phyloP scores from a whole-genome alignment of 257 asterid species.

The Agastache rugosa region DNA sequence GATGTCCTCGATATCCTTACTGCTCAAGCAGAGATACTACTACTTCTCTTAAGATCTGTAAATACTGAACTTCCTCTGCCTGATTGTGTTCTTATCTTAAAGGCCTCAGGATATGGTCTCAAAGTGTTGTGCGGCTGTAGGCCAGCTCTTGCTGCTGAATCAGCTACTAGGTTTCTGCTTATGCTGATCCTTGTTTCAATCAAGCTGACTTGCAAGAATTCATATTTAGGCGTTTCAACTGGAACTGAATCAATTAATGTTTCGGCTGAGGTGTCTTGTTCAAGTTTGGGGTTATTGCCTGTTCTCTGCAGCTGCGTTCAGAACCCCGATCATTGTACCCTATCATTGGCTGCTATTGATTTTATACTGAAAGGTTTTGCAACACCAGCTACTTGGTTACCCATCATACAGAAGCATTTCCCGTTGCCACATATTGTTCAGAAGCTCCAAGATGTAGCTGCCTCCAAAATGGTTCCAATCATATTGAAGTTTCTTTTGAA shows the following conservation, averaged over 20 bases:
- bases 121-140: slow-evolving; percentile 60
- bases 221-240: slow-evolving; percentile 34
- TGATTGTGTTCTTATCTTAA: slow-evolving; percentile 56
- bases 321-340: slow-evolving; percentile 57
- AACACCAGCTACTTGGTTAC: slow-evolving; percentile 76
- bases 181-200: slow-evolving; percentile 69
- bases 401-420: slow-evolving; percentile 73
- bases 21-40: slow-evolving; percentile 78
- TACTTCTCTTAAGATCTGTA: slow-evolving; percentile 59
- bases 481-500: slow-evolving; percentile 80
- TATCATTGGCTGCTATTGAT: slow-evolving; percentile 72
- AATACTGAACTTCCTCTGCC: slow-evolving; percentile 45
- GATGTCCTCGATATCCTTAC: slow-evolving; percentile 66
- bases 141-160: slow-evolving; percentile 50
- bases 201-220: slow-evolving; percentile 45
- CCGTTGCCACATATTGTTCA: slow-evolving; percentile 66
- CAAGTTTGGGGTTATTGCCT: slow-evolving; percentile 74
- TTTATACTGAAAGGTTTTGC: slow-evolving; percentile 70
- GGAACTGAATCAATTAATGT: slow-evolving; percentile 45
- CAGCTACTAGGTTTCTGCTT: slow-evolving; percentile 56
- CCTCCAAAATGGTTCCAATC: slow-evolving; percentile 45
- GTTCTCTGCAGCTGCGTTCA: slow-evolving; percentile 74
- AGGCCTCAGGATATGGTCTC: slow-evolving; percentile 74
- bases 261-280: slow-evolving; percentile 61
- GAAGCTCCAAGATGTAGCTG: slow-evolving; percentile 63